Evolutionary conservation across 768 basidiomycete genomes (phyloP).

Genomic region (Xanthoconium stramineum): DNA sequence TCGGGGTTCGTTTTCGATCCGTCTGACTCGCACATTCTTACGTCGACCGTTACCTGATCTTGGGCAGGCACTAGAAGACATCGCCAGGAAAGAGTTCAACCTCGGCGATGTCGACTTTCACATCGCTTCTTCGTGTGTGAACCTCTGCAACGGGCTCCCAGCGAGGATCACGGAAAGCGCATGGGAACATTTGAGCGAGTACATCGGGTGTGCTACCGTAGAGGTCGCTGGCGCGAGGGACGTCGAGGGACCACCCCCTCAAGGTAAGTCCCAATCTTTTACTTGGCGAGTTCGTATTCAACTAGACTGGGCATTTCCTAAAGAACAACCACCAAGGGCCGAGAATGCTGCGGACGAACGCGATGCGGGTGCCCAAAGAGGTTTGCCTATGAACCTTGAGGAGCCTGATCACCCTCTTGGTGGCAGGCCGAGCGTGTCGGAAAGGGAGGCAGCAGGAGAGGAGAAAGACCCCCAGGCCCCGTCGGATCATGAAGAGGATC

Average conservation of each 20-base stretch:
- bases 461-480: neutral
- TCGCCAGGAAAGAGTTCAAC: constrained; percentile 19
- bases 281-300: neutral
- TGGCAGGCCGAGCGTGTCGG: neutral
- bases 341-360: neutral
- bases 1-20: constrained; percentile 12
- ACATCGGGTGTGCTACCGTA: constrained; percentile 26
- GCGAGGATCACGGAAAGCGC: constrained; percentile 22
- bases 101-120: constrained; percentile 15
- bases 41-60: neutral
- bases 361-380: neutral
- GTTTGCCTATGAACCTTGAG: neutral
- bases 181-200: constrained; percentile 17
- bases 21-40: neutral
- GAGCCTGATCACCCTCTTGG: neutral
- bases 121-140: constrained; percentile 20
- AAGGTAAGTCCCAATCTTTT: neutral
- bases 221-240: neutral
- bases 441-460: neutral
- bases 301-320: neutral
- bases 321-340: neutral
- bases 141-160: constrained; percentile 15
- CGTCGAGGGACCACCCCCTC: neutral
- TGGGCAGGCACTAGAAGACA: constrained; percentile 14
- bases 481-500: constrained; percentile 8